Conservation (phyloP, 169 alveolate species). For the Plasmodium adleri region DNA sequence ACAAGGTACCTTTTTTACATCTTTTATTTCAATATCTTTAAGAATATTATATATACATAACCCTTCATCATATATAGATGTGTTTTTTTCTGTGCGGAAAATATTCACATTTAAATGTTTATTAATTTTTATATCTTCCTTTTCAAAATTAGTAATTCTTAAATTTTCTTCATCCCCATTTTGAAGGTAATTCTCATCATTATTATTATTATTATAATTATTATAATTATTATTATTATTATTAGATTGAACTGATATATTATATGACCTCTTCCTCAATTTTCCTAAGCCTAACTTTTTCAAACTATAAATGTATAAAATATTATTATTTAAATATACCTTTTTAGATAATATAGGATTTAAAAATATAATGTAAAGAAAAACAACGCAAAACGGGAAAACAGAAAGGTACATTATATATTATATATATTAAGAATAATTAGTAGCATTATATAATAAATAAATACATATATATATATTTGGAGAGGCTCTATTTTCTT, state of each 20-base stretch:
- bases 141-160: constrained; percentile 15
- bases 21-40: constrained; percentile 39
- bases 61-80: constrained; percentile 44
- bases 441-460: too few species aligned
- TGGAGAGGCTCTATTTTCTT: too few species aligned
- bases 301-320: too few species aligned
- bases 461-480: too few species aligned
- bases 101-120: constrained; percentile 40
- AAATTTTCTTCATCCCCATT: neutral
- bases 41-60: constrained; percentile 8
- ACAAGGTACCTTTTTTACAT: constrained; percentile 20
- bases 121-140: constrained; percentile 26
- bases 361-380: too few species aligned
- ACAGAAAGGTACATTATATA: too few species aligned
- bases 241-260: neutral
- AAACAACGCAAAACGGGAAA: too few species aligned
- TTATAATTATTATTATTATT: neutral
- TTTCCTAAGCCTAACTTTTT: too few species aligned
- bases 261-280: too few species aligned
- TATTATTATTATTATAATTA: neutral
- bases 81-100: constrained; percentile 14
- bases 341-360: too few species aligned
- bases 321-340: too few species aligned
- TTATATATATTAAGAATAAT: too few species aligned
- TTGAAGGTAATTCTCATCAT: neutral